phyloP scores from a whole-genome alignment of 352 stramenopile genomes.

The Peronospora farinosa region DNA sequence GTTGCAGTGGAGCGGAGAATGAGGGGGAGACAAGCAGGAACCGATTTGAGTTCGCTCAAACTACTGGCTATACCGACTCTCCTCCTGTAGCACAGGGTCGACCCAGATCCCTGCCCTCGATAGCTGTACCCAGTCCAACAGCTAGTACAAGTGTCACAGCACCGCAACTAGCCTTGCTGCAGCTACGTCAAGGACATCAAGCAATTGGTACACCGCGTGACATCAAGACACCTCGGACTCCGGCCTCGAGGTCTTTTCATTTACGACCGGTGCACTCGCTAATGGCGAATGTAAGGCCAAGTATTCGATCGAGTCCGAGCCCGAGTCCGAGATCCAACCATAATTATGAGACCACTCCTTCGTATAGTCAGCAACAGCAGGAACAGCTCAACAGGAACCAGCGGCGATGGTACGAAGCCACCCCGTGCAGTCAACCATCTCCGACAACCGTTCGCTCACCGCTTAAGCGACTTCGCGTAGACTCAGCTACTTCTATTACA shows the following conservation, averaged over 20 bases:
- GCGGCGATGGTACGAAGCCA: conserved; percentile 23
- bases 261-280: conserved; percentile 44
- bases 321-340: conserved; percentile 23
- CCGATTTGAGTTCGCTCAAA: conserved; percentile 10
- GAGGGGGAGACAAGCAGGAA: conserved; percentile 10
- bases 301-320: conserved; percentile 12
- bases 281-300: conserved; percentile 26
- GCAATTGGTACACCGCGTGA: conserved; percentile 20
- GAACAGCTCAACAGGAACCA: conserved; percentile 21
- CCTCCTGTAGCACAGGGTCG: conserved; percentile 14
- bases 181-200: conserved; percentile 28
- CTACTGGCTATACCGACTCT: conserved; percentile 6
- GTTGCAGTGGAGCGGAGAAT: conserved; percentile 17
- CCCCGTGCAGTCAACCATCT: conserved; percentile 16
- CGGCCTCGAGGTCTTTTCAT: conserved; percentile 33
- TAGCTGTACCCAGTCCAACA: conserved; percentile 27
- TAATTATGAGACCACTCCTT: conserved; percentile 24
- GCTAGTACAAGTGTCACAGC: conserved; percentile 14
- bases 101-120: conserved; percentile 17
- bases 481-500: conserved; percentile 14
- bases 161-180: conserved; percentile 27
- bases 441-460: conserved; percentile 19
- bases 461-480: conserved; percentile 23
- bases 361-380: conserved; percentile 23
- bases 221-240: conserved; percentile 25